Base-by-base conservation (phyloP, 495 filamentous ascomycete genomes). In the Amorphotheca resinae region DNA sequence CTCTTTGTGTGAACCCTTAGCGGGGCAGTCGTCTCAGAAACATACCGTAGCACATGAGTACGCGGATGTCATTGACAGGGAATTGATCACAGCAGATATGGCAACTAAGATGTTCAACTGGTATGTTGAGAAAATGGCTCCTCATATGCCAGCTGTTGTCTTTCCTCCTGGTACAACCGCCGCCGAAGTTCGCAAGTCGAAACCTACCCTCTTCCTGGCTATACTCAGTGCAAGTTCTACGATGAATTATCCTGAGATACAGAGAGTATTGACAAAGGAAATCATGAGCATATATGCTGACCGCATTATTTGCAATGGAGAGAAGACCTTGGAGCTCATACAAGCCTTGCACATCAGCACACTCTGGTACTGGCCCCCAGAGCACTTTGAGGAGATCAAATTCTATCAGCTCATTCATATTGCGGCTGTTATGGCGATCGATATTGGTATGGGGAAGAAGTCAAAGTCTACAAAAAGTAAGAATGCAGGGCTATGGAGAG, bases 381-480 rank as follows among this genome's bases (percentile, higher is more conserved):
- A 88, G 41, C 69, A 80, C 42, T 82, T 78, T 37, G 86, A 93
- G 44, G 84, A 95, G 61, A 70, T 91, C 49, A 93, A 91, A 54
- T 94, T 89, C 56, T 93, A 93, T 59, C 84, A 89, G 60, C 66
- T 93, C 41, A 77, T 84, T 20, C 84, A 95, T 53, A 73, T 88
- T 39, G 84, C 87, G 5, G 82, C 84, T 23, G 66, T 82, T 28
- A 81, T 95, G 76, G 84, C 78, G 9, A 77, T 95, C 51, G 91
- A 98, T 55, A 70, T 95, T 31, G 88, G 87, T 0, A 70, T 96
- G 22, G 79, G 84, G 6, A 70, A 66, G 52, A 64, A 63, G 53
- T 64, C 64, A 38, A 56, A 63, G 48, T 52, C 58, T 50, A 23
- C 26, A 28, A 59, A 55, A 20, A 58, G 51, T 43, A 63, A 64